Conservation (phyloP, 257 asterid genomes). For the Nicotiana tomentosiformis region DNA sequence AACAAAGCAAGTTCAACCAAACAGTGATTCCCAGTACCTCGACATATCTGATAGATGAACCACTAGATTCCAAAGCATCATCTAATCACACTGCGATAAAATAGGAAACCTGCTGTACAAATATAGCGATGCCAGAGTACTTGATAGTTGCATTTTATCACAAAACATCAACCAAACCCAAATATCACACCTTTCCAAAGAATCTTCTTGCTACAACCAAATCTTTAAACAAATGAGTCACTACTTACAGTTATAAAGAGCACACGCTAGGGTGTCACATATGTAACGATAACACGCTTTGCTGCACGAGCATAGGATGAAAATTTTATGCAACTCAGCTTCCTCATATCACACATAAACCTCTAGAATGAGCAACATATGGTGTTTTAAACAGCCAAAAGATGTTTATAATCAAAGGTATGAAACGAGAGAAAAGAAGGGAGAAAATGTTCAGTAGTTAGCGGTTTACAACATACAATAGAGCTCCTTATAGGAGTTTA, state of each 20-base stretch:
- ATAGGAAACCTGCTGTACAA: not conserved
- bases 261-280: not conserved
- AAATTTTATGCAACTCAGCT: not conserved
- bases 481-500: slow-evolving; percentile 3
- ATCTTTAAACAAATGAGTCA: not conserved
- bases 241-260: not conserved
- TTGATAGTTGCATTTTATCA: not conserved
- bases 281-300: not conserved
- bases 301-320: not conserved
- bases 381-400: not conserved
- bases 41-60: not conserved
- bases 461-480: not conserved
- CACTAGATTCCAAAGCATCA: not conserved
- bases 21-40: not conserved
- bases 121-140: not conserved
- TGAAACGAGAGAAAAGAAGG: not conserved
- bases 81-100: not conserved
- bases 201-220: not conserved
- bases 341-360: not conserved
- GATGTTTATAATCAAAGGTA: not conserved
- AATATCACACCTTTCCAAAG: not conserved
- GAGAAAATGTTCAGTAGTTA: not conserved
- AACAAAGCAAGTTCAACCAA: not conserved
- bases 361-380: not conserved
- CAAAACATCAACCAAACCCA: not conserved